Evolutionary conservation across 2,329 filamentous ascomycete species (phyloP).

Genomic region (Beauveria sp.): DNA sequence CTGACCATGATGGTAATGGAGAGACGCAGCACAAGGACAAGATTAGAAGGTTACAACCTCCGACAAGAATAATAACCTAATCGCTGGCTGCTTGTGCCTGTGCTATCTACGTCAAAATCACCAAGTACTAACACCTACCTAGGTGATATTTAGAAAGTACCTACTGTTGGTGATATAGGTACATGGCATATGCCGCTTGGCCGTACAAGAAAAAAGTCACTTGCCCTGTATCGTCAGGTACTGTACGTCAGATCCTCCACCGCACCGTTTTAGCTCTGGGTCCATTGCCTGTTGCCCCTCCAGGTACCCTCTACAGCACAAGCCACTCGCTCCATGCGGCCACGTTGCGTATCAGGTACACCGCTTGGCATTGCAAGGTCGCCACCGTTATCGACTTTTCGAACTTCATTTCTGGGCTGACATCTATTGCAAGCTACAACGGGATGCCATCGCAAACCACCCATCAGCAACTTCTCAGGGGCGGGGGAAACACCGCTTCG

Average conservation of each 20-base stretch:
- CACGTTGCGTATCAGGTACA: not conserved
- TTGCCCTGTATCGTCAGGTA: too few relatives aligned
- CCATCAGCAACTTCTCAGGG: too few relatives aligned
- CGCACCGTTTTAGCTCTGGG: not conserved
- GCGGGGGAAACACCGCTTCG: too few relatives aligned
- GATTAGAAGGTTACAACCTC: too few relatives aligned
- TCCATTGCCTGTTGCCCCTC: not conserved
- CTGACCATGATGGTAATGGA: too few relatives aligned
- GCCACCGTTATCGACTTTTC: not conserved
- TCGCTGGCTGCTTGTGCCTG: not conserved
- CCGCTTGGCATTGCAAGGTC: not conserved
- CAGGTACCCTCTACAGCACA: not conserved
- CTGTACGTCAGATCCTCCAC: not conserved
- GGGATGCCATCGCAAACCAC: too few relatives aligned
- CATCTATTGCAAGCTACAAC: not conserved
- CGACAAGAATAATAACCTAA: too few relatives aligned
- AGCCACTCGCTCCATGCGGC: not conserved
- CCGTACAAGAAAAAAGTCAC: too few relatives aligned
- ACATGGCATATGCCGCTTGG: not conserved
- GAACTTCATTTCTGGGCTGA: not conserved
- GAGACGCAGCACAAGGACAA: too few relatives aligned
- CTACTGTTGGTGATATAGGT: not conserved
- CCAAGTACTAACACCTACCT: not conserved
- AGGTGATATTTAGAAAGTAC: not conserved
- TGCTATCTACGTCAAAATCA: not conserved